Conservation (phyloP, 164 flowering plant species). For the Umbellularia californica region DNA sequence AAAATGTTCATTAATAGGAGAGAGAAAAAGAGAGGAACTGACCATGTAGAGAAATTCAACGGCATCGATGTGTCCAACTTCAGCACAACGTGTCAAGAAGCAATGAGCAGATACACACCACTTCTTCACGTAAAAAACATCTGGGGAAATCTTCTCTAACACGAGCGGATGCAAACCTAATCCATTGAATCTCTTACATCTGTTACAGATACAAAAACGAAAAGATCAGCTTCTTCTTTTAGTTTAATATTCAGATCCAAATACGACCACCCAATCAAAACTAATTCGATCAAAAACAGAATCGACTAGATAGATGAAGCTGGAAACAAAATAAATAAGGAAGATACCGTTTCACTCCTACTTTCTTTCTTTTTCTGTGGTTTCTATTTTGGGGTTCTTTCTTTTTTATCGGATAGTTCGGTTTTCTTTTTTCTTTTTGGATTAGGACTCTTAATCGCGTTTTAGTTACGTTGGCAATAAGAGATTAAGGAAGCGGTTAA, state of each 20-base stretch:
- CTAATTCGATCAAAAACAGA: neutral
- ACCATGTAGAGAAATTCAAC: conserved; percentile 83
- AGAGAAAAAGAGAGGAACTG: conserved; percentile 8
- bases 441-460: neutral
- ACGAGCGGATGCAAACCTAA: conserved; percentile 51
- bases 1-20: neutral
- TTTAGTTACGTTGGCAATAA: neutral
- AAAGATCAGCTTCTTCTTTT: neutral
- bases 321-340: neutral
- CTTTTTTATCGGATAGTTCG: no score
- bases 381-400: no score
- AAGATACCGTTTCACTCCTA: no score
- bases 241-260: no score
- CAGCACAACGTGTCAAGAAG: conserved; percentile 58
- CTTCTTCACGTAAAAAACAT: conserved; percentile 35
- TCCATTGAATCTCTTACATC: conserved; percentile 68
- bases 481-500: neutral
- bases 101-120: conserved; percentile 78
- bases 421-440: no score
- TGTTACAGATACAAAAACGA: conserved; percentile 16
- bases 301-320: neutral
- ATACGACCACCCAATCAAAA: neutral
- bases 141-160: conserved; percentile 38
- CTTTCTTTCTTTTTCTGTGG: neutral
- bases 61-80: conserved; percentile 73